Percentiles rank a stretch among this genome's conserved stretches.
Conservation (phyloP, 1,284 basidiomycete genomes). For the Quambalaria eucalypti region DNA sequence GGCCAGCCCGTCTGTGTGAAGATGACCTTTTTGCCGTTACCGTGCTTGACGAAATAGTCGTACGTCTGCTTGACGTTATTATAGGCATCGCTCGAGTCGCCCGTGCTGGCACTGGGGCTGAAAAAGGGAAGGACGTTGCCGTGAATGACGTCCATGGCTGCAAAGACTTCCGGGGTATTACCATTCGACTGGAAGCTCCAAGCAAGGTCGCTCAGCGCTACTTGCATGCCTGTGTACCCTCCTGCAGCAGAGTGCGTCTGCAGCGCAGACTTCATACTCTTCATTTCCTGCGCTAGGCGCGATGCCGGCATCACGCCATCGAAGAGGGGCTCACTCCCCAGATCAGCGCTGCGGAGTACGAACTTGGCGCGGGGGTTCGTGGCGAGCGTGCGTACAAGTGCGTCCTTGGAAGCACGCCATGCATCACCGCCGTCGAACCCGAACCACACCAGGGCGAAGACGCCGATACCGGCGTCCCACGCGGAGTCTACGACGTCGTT, state of each 20-base stretch:
- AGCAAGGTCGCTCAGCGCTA: slow-evolving; percentile 57
- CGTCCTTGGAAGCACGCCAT: slow-evolving; percentile 55
- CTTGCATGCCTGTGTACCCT: slow-evolving; percentile 54
- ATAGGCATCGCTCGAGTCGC: slow-evolving; percentile 60
- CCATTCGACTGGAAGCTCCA: slow-evolving; percentile 54
- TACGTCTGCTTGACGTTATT: slow-evolving; percentile 53
- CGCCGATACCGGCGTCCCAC: slow-evolving; percentile 60
- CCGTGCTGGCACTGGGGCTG: slow-evolving; percentile 55
- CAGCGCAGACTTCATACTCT: slow-evolving; percentile 4
- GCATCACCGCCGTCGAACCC: slow-evolving; percentile 54
- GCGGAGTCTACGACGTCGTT: slow-evolving; percentile 64
- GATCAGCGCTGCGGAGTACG: slow-evolving; percentile 60
- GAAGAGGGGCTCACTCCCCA: slow-evolving; percentile 66
- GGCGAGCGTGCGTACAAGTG: slow-evolving; percentile 52
- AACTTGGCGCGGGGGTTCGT: slow-evolving; percentile 61
- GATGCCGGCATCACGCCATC: slow-evolving; percentile 55
- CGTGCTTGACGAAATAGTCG: slow-evolving; percentile 53
- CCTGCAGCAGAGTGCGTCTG: background rate
- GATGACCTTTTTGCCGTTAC: slow-evolving; percentile 53
- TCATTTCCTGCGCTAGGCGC: slow-evolving; percentile 57
- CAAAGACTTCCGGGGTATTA: slow-evolving; percentile 53
- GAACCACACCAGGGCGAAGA: slow-evolving; percentile 64
- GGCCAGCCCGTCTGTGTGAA: slow-evolving; percentile 40
- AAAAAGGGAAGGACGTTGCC: slow-evolving; percentile 68
- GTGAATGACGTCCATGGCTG: slow-evolving; percentile 61